Base-by-base conservation (phyloP, 2,329 filamentous ascomycete species). In the Trichoderma lentiforme region DNA sequence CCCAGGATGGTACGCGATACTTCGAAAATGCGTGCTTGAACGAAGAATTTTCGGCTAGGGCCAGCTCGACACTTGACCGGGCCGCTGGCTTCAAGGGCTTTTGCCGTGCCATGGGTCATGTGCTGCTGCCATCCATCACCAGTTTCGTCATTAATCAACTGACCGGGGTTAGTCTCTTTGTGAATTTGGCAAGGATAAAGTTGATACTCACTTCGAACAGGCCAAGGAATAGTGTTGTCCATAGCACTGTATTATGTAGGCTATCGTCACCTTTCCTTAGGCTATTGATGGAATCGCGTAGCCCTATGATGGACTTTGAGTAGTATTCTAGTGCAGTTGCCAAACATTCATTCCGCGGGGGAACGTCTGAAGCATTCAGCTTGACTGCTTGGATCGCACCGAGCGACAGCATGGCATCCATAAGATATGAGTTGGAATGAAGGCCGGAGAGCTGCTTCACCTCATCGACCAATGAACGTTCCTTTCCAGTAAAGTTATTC, bases 111-210 rank as follows among this genome's bases (percentile, higher is more conserved):
- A 28, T 81, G 78, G 0, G 81, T 77, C 28, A 82, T 75, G 12
- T 82, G 80, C 6, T 80, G 79, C 4, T 80, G 39, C 80, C 80
- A 82, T 0, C 78, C 79, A 21, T 77, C 72, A 0, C 79, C 80
- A 0, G 79, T 78, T 0, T 76, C 71, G 30, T 81, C 80, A 1
- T 75, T 78, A 75, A 81, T 78, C 2, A 82, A 76, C 80, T 81
- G 26, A 2, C 3, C 1, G 4, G 26, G 8, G 39, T 43, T 3
- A 43, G 36, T 8, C 12, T 5, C 9, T 32, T 8, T 21, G 4
- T 21, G 9, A 28, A 6, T 24, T n/a, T 6, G 34, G 1, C 8
- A 15, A 3, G 9, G 2, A 3, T 8, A 5, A 4, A 6, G 4
- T 7, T 6, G 0, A 0, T 5, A 69, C 72, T 24, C 6, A 82